Evolutionary conservation across 2,329 filamentous ascomycete species (phyloP).

Genomic region (Fusarium tanahbumbuense): DNA sequence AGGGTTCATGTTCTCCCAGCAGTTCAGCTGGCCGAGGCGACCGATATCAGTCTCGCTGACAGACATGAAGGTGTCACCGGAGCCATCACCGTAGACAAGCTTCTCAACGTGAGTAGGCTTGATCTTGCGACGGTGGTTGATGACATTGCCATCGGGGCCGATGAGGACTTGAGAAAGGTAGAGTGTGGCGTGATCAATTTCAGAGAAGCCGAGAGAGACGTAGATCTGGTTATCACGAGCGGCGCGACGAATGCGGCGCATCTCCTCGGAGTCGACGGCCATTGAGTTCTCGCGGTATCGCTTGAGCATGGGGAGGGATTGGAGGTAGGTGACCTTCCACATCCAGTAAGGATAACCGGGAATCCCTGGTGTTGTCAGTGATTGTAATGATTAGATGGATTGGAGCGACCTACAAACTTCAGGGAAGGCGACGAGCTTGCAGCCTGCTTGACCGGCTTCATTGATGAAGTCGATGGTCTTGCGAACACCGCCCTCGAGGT

Average conservation of each 20-base stretch:
- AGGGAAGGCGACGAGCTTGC: constrained; percentile 66
- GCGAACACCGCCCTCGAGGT: constrained; percentile 63
- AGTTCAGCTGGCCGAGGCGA: constrained; percentile 65
- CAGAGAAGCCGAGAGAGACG: constrained; percentile 62
- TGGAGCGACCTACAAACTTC: constrained; percentile 54
- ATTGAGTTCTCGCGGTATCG: constrained; percentile 55
- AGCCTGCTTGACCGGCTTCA: constrained; percentile 64
- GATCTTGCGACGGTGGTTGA: constrained; percentile 62
- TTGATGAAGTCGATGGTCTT: constrained; percentile 69
- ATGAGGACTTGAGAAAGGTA: constrained; percentile 66
- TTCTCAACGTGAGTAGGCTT: constrained; percentile 63
- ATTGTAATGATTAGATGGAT: accelerated
- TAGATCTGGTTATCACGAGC: constrained; percentile 58
- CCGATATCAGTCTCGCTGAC: constrained; percentile 63
- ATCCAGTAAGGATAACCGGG: constrained; percentile 64
- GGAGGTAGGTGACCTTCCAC: constrained; percentile 48
- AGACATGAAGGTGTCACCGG: constrained; percentile 62
- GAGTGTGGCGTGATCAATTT: constrained; percentile 58
- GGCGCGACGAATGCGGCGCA: constrained; percentile 56
- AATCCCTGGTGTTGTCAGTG: constrained; percentile 51
- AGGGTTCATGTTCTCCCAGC: constrained; percentile 63
- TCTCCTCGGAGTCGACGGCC: constrained; percentile 54
- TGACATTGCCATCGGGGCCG: constrained; percentile 57
- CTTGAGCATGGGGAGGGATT: constrained; percentile 50
- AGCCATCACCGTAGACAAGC: constrained; percentile 65